phyloP scores from a whole-genome alignment of 306 rosid genomes.

The Cicer yamashitae region DNA sequence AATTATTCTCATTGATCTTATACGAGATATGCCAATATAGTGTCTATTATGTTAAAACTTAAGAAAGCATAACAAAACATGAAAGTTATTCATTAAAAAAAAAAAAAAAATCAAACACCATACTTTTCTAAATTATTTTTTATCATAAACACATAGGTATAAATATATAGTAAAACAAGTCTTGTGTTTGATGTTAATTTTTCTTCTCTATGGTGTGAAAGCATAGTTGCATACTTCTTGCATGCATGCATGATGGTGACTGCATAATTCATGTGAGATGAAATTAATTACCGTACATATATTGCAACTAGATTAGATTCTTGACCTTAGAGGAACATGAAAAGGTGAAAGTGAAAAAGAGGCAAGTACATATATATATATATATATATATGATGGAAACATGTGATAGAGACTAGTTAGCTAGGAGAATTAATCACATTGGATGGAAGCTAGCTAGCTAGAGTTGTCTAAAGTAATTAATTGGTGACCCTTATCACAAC shows the following conservation, averaged over 20 bases:
- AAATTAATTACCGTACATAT: background rate
- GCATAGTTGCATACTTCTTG: background rate
- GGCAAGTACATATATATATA: background rate
- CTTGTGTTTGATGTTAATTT: background rate
- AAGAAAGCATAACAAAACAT: background rate
- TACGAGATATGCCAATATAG: background rate
- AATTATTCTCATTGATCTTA: background rate
- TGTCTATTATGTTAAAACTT: background rate
- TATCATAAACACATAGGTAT: background rate
- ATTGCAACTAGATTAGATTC: constrained; percentile 1
- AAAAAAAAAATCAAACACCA: background rate
- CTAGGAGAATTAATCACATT: background rate
- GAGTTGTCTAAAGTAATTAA: background rate
- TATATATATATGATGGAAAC: background rate
- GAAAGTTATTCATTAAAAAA: background rate
- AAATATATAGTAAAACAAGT: background rate
- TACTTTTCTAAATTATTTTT: background rate
- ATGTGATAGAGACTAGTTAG: background rate
- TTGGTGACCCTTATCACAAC: background rate
- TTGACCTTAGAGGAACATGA: constrained; percentile 7
- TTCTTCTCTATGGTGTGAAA: background rate
- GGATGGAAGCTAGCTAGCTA: constrained; percentile 5
- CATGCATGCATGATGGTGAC: background rate
- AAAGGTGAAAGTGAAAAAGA: background rate
- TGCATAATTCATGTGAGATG: background rate